Evolutionary conservation across 2,329 filamentous ascomycete genomes (phyloP), one percentile per base, ranked within the genome.

Genomic region (Cercospora sesami): DNA sequence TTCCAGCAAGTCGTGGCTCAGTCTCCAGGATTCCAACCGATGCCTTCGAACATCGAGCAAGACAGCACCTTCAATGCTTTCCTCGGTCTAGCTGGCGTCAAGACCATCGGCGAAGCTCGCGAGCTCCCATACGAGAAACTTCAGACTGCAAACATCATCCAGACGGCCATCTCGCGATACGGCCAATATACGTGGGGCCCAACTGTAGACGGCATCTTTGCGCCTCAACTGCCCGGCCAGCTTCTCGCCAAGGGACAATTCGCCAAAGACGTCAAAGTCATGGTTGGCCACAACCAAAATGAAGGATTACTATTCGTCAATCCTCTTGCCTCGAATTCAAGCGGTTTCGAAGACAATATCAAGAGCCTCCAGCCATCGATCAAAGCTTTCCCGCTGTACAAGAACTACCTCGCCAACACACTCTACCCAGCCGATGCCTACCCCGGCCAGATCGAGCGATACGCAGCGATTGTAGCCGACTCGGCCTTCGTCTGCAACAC

Each of bases 351-450:
- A 18, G 59, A 82, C n/a, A 63, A 75, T 18, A 61, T 83, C 23
- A 62, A 63, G 10, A 39, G 5, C 12, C 61, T 69, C 0, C 76
- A 80, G 55, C 78, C 79, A 0, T 75, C 75, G 14, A 71, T 79
- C 30, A 33, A 63, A 28, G 55, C 26, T 18, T 65, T 64, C 18
- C 66, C 66, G 9, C 74, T 8, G 64, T 55, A 48, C 28, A 39
- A 85, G 48, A 69, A 81, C 26, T 81, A 84, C 70, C 78, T 86
- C 63, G 73, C 75, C 3, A 72, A 80, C 4, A 78, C 75, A 0
- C 77, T 87, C 4, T 87, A 87, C 74, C 85, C 85, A 3, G 79
- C 76, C 26, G 78, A 72, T 53, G 78, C 78, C 7, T 88, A 87
- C 76, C 80, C 73, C 0, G 80, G 77, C 60, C 71, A 83, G 42